A percentile compares a stretch with the other conserved stretches of the same genome.
Conservation (phyloP, 78 protist species). For the Isochrysis galbana region DNA sequence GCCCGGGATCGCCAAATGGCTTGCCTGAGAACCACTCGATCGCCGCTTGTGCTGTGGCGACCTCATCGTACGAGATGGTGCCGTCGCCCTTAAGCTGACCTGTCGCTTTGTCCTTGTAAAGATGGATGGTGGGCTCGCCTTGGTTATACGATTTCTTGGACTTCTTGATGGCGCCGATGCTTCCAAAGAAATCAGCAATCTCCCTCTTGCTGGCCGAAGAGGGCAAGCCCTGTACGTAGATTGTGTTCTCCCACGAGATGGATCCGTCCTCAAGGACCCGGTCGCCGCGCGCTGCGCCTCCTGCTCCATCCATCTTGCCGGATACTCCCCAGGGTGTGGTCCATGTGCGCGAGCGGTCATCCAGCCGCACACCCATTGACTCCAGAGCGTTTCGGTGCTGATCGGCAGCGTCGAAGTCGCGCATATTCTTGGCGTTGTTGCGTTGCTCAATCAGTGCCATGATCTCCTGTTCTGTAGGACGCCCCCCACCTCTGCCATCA, state of each 20-base stretch:
- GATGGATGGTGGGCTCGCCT: background rate
- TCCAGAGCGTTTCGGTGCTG: background rate
- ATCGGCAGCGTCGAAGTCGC: background rate
- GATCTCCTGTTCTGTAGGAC: background rate
- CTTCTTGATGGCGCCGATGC: background rate
- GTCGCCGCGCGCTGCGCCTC: background rate
- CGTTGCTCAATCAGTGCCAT: background rate
- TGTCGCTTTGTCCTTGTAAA: constrained; percentile 12
- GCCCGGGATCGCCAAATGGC: background rate
- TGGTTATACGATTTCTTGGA: background rate
- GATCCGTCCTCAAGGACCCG: background rate
- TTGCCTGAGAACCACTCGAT: background rate
- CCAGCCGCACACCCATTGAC: background rate
- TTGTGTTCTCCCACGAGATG: background rate
- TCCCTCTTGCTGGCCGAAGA: background rate
- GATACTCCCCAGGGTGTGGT: background rate
- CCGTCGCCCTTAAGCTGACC: constrained; percentile 1
- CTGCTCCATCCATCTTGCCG: background rate
- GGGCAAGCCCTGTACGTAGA: background rate
- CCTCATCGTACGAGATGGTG: background rate
- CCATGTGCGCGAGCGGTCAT: background rate
- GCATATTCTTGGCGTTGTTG: background rate
- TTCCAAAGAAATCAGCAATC: background rate
- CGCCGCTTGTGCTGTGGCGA: background rate
- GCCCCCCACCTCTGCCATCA: background rate